Evolutionary conservation across 352 stramenopile genomes (phyloP), one percentile per base, ranked within the genome.

Genomic region (Pythium sp.): DNA sequence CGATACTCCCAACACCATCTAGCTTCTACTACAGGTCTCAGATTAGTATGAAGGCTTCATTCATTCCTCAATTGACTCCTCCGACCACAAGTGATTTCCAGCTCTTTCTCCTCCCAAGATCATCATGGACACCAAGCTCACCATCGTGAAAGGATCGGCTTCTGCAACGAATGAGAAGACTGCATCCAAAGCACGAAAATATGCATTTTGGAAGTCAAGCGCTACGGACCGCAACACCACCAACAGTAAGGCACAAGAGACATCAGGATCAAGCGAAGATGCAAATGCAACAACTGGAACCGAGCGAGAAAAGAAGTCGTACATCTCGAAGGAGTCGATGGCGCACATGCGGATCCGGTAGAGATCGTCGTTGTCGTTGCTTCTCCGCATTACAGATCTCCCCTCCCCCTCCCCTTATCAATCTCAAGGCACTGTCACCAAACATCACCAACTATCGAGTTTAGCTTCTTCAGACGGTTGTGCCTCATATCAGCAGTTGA

Each of bases 151-250:
- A 47, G 38, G 38, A 47, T 47, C 2, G 38, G 12, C 12, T 14
- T 14, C 14, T 18, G 7, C 12, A 3, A 20, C 38, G 7, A 47
- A 0, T 20, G 38, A 47, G 34, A 38, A 38, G 9, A 41, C 26
- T 30, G 49, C 51, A 4, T 24, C 7, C 51, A 58, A 58, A 3
- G 24, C 14, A 4, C 51, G 30, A n/a, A 55, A 55, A n/a, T n/a
- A 55, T 6, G 47, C n/a, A 3, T n/a, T n/a, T 3, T 55, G 12
- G n/a, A 61, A 36, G 26, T 30, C 69, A 60, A 75, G 71, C 51
- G 75, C 71, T 0, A 64, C 75, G n/a, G 74, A 47, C 15, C 51
- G 61, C 12, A 71, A 64, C 49, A 77, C 65, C 53, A 71, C 20
- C 14, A 56, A 38, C n/a, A 26, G 59, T 8, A 67, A 15, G 8